Conservation (phyloP, 768 basidiomycete genomes). For the Leccinum truebloodii region DNA sequence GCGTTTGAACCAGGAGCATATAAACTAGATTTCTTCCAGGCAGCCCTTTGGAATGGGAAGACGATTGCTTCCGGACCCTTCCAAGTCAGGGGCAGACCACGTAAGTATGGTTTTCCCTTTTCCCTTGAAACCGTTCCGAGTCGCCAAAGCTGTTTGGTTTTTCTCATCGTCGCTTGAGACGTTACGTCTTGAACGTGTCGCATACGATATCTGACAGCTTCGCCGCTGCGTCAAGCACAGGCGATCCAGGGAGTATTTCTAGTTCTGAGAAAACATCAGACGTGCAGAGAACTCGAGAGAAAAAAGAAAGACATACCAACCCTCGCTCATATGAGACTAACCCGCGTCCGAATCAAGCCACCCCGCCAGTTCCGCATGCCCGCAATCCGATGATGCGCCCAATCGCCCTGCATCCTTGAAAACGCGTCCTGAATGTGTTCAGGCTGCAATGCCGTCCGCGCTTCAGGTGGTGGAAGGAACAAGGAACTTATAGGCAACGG, state of each 20-base stretch:
- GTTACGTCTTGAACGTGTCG: not conserved
- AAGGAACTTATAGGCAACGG: conserved; percentile 62
- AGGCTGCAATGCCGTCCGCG: conserved; percentile 72
- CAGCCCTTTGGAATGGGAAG: too few relatives aligned
- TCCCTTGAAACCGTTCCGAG: not conserved
- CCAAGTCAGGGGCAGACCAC: too few relatives aligned
- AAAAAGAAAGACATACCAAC: not conserved
- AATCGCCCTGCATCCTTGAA: conserved; percentile 84
- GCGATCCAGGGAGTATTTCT: not conserved
- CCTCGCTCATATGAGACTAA: conserved; percentile 64
- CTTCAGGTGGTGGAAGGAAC: conserved; percentile 82
- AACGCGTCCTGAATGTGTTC: conserved; percentile 94
- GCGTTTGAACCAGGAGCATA: too few relatives aligned
- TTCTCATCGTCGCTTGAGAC: not conserved
- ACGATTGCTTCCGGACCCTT: too few relatives aligned
- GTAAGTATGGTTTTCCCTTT: not conserved
- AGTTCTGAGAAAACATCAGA: not conserved
- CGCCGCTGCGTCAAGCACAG: not conserved
- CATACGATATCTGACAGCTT: not conserved
- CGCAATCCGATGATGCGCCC: conserved; percentile 77
- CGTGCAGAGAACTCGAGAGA: not conserved
- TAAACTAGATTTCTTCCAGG: too few relatives aligned
- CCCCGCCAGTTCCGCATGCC: conserved; percentile 92
- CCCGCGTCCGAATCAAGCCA: conserved; percentile 74
- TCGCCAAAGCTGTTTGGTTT: not conserved